These are phyloP conservation scores for Microcera coccophila DNA, from an alignment of 2,329 filamentous ascomycete genomes.

Conservation along the genomic window DNA sequence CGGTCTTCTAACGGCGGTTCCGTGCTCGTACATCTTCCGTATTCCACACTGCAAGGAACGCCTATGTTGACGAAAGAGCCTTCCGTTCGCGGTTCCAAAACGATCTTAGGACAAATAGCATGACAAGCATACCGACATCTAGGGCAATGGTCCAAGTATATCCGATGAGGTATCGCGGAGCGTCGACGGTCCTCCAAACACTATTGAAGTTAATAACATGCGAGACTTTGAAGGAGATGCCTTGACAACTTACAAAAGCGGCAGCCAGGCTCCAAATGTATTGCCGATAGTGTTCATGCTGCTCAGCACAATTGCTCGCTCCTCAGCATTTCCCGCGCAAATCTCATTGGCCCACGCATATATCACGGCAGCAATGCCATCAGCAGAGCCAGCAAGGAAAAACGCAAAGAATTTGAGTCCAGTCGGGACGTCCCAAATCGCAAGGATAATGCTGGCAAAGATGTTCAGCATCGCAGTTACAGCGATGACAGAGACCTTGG, in stretches of 20 bases:
- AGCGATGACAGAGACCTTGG: slow-evolving; percentile 31
- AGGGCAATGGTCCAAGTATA: slow-evolving; percentile 30
- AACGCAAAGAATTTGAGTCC: slow-evolving; percentile 34
- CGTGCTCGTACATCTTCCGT: too few species aligned
- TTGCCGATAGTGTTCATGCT: slow-evolving; percentile 46
- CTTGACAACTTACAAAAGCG: slow-evolving; percentile 27
- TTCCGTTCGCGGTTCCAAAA: slow-evolving; percentile 7
- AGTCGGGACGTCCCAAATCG: slow-evolving; percentile 34
- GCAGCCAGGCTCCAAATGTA: slow-evolving; percentile 41
- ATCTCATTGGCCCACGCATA: slow-evolving; percentile 48
- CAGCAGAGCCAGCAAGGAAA: slow-evolving; percentile 31
- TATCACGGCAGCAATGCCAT: slow-evolving; percentile 27
- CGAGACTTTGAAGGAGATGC: neutral
- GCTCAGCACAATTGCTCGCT: slow-evolving; percentile 45
- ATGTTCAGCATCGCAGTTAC: slow-evolving; percentile 16
- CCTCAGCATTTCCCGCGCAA: slow-evolving; percentile 42
- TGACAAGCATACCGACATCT: slow-evolving; percentile 21
- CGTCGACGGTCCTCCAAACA: slow-evolving; percentile 33
- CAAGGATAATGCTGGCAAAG: slow-evolving; percentile 28
- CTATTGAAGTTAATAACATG: too few species aligned
- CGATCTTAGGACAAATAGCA: slow-evolving; percentile 15
- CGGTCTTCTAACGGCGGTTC: too few species aligned
- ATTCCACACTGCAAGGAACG: too few species aligned
- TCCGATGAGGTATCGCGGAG: slow-evolving; percentile 37
- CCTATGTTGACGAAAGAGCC: too few species aligned